These are phyloP conservation scores for Carex cristatella DNA, from an alignment of 176 grass and related monocot genomes.

Conservation along the genomic window DNA sequence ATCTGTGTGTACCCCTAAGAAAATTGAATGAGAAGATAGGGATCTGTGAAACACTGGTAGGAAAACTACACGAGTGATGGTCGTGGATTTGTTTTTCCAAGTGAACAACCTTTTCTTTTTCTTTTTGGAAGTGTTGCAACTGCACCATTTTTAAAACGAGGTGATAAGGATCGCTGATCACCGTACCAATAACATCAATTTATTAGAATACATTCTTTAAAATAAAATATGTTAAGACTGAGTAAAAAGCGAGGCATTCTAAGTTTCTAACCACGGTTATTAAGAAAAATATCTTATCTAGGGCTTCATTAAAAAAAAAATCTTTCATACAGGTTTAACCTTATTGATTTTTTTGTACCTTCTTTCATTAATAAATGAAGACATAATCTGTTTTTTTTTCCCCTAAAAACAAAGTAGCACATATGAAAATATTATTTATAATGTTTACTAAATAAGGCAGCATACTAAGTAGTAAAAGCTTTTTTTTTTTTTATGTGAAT, in stretches of 20 bases:
- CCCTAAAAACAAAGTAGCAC: too few relatives aligned
- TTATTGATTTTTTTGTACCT: neutral
- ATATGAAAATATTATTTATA: too few relatives aligned
- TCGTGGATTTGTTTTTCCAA: neutral
- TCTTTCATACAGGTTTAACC: neutral
- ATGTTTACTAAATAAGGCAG: too few relatives aligned
- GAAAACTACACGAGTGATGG: neutral
- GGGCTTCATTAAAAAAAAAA: neutral
- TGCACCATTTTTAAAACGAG: neutral
- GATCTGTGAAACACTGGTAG: neutral
- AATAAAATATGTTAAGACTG: neutral
- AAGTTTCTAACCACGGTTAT: neutral
- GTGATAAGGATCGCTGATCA: neutral
- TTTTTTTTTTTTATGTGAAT: too few relatives aligned
- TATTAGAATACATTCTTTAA: neutral
- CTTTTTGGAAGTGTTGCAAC: neutral
- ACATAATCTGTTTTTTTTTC: too few relatives aligned
- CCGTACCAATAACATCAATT: neutral
- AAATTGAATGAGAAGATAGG: neutral
- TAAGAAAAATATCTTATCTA: neutral
- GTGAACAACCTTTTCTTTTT: neutral
- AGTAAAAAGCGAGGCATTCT: neutral
- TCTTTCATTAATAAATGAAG: too few relatives aligned
- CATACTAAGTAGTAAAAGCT: too few relatives aligned
- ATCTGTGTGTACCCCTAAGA: neutral